Evolutionary conservation across 2,329 filamentous ascomycete genomes (phyloP).

Genomic region (Arthrinium puccinioides): DNA sequence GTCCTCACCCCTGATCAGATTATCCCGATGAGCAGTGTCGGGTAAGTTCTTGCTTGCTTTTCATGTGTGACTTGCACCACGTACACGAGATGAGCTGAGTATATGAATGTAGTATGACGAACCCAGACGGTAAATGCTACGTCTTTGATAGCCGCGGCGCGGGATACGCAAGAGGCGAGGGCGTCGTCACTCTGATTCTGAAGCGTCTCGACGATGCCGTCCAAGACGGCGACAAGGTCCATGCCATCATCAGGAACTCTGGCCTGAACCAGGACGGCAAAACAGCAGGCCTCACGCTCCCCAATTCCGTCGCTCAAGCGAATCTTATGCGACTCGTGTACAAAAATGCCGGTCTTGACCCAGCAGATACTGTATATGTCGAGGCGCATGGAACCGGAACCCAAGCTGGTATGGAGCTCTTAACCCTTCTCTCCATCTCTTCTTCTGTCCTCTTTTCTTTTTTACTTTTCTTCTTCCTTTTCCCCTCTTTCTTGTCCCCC

Average conservation of each 20-base stretch:
- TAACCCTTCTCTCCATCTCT: too few relatives aligned
- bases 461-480: too few relatives aligned
- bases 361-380: constrained; percentile 4
- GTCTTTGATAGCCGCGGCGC: constrained; percentile 3
- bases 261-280: constrained; percentile 11
- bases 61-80: too few relatives aligned
- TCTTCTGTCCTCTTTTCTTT: too few relatives aligned
- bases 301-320: constrained; percentile 13
- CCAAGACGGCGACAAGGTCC: constrained; percentile 22
- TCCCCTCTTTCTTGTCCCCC: too few relatives aligned
- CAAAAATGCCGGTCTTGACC: constrained; percentile 5
- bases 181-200: constrained; percentile 23
- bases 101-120: too few relatives aligned
- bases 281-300: constrained; percentile 9
- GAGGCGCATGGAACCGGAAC: constrained; percentile 6
- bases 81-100: too few relatives aligned
- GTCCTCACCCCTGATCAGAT: background rate
- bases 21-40: background rate
- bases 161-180: constrained; percentile 25
- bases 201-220: constrained; percentile 40
- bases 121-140: constrained; percentile 18
- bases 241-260: constrained; percentile 19
- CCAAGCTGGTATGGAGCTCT: too few relatives aligned
- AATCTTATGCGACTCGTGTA: constrained; percentile 11
- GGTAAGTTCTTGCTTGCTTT: too few relatives aligned